phyloP scores from a whole-genome alignment of 192 early-diverging fungal species.

The Dissophora globulifera region DNA sequence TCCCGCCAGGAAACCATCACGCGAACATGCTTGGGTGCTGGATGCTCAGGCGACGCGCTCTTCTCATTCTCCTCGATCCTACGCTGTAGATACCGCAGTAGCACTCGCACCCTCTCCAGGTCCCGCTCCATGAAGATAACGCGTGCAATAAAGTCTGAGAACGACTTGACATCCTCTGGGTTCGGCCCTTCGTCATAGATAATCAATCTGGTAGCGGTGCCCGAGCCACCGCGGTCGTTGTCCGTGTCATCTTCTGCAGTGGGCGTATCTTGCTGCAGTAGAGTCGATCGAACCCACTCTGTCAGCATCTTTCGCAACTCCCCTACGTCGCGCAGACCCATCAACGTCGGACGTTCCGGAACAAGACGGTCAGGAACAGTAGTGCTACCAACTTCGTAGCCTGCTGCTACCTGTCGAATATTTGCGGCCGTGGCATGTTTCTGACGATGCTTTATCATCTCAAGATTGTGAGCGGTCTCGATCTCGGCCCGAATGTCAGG shows the following conservation, averaged over 20 bases:
- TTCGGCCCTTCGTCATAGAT: constrained; percentile 40
- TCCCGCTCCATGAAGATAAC: constrained; percentile 47
- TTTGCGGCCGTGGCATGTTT: no score
- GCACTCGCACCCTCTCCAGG: constrained; percentile 30
- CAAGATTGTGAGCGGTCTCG: constrained; percentile 10
- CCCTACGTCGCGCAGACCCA: constrained; percentile 19
- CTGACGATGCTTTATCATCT: constrained; percentile 23
- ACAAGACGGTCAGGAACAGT: neutral
- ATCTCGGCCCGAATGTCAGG: constrained; percentile 39
- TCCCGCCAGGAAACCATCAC: constrained; percentile 26
- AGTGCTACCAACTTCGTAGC: neutral
- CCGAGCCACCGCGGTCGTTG: neutral
- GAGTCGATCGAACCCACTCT: constrained; percentile 35
- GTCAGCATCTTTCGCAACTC: constrained; percentile 22
- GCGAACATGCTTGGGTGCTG: neutral
- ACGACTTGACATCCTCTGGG: constrained; percentile 45
- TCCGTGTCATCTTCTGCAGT: neutral
- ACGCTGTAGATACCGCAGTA: constrained; percentile 17
- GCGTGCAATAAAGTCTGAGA: constrained; percentile 29
- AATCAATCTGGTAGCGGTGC: neutral
- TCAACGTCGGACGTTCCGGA: constrained; percentile 22
- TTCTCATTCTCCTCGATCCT: constrained; percentile 30
- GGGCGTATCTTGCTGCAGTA: constrained; percentile 12
- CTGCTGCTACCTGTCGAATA: no score
- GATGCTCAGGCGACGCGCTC: neutral